These are phyloP conservation scores for Leersia perrieri DNA, from an alignment of 176 grass and related monocot species.

Conservation along the genomic window DNA sequence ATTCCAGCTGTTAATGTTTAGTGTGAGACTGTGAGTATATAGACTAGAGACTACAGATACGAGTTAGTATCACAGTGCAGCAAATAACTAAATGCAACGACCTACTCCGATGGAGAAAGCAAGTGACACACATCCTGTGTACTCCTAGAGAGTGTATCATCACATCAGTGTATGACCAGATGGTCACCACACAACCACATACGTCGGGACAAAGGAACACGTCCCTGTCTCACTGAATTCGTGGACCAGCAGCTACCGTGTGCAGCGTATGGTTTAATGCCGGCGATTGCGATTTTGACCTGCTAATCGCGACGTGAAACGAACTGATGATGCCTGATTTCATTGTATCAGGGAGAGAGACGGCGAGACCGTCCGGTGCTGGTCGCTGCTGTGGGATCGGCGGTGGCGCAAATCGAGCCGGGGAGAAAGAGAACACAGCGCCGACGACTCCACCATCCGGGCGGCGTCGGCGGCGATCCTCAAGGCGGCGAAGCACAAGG, in stretches of 20 bases:
- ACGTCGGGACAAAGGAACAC: not conserved
- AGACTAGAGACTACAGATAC: no score
- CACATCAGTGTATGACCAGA: no score
- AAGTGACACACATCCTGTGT: not conserved
- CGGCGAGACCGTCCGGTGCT: constrained; percentile 52
- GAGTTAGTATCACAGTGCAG: not conserved
- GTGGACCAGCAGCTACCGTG: not conserved
- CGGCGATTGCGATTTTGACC: not conserved
- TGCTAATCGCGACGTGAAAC: not conserved
- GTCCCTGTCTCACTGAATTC: not conserved
- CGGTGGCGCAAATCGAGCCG: constrained; percentile 56
- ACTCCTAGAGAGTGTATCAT: no score
- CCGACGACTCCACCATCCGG: constrained; percentile 1
- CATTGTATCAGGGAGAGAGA: constrained; percentile 83
- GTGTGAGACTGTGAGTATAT: no score
- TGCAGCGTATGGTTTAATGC: not conserved
- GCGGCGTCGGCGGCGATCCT: constrained; percentile 31
- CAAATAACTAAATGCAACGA: not conserved
- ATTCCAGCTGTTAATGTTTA: not conserved
- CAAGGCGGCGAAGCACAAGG: not conserved
- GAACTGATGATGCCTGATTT: not conserved
- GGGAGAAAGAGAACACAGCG: constrained; percentile 6
- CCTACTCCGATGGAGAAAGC: not conserved
- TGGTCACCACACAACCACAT: not conserved
- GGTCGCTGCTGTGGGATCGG: constrained; percentile 61